phyloP scores from a whole-genome alignment of 257 asterid species.

The Solanum sejunctum region DNA sequence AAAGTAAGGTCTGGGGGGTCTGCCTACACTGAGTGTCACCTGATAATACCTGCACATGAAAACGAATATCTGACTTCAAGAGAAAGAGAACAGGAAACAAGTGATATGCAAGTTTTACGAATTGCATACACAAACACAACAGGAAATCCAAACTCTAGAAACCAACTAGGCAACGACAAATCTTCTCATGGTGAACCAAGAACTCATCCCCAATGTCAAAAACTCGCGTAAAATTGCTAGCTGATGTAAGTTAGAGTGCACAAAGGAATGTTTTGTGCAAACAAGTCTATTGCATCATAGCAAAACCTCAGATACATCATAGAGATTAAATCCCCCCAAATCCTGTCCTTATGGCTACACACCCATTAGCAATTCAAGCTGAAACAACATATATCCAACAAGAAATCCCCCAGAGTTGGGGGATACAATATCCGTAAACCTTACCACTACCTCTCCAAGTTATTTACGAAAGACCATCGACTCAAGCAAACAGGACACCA shows the following conservation, averaged over 20 bases:
- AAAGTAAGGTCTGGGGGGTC: constrained; percentile 51
- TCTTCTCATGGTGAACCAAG: background rate
- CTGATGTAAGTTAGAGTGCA: background rate
- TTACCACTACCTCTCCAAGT: background rate
- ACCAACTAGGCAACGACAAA: background rate
- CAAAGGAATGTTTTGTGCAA: background rate
- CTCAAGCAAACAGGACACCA: background rate
- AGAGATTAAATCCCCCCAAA: background rate
- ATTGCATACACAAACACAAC: background rate
- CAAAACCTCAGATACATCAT: background rate
- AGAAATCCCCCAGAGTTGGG: background rate
- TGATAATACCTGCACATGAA: constrained; percentile 48
- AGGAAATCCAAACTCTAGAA: background rate
- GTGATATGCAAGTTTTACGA: background rate
- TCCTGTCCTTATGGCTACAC: background rate
- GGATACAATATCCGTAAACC: background rate
- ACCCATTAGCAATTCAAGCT: background rate
- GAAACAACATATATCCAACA: background rate
- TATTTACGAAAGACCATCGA: background rate
- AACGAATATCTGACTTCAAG: background rate
- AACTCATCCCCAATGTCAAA: background rate
- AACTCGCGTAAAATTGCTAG: background rate
- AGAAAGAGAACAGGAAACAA: background rate
- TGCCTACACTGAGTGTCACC: constrained; percentile 50
- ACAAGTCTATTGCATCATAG: background rate